These are phyloP conservation scores for Epichloe festucae DNA, from an alignment of 2,329 filamentous ascomycete species.

Conservation along the genomic window DNA sequence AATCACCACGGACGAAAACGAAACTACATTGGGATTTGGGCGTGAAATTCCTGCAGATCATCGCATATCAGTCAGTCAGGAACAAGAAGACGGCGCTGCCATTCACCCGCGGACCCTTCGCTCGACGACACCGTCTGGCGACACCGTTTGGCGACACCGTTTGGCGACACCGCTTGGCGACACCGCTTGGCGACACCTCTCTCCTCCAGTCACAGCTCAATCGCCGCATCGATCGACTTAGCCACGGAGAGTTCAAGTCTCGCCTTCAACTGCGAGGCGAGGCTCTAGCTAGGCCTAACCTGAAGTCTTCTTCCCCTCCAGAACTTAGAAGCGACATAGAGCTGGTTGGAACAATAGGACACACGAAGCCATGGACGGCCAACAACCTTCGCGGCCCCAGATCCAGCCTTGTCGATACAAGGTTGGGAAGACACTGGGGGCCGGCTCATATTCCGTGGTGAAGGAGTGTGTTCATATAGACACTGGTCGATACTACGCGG, in stretches of 20 bases:
- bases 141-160: background rate
- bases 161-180: background rate
- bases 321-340: background rate
- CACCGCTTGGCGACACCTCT: background rate
- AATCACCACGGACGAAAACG: background rate
- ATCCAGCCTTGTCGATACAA: slow-evolving; percentile 97
- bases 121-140: background rate
- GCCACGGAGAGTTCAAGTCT: background rate
- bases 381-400: slow-evolving; percentile 35
- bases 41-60: background rate
- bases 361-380: slow-evolving; percentile 12
- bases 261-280: background rate
- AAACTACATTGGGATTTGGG: background rate
- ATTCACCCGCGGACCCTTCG: too few relatives aligned
- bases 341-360: background rate
- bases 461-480: slow-evolving; percentile 99
- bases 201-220: background rate
- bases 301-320: background rate
- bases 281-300: background rate
- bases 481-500: slow-evolving; percentile 93
- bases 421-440: slow-evolving; percentile 92
- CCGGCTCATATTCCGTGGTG: slow-evolving; percentile 94
- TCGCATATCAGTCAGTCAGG: too few relatives aligned
- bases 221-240: background rate
- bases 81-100: too few relatives aligned